Evolutionary conservation across 768 basidiomycete genomes (phyloP), one percentile per base, ranked within the genome.

Genomic region (Pleurotus tuber-regium): DNA sequence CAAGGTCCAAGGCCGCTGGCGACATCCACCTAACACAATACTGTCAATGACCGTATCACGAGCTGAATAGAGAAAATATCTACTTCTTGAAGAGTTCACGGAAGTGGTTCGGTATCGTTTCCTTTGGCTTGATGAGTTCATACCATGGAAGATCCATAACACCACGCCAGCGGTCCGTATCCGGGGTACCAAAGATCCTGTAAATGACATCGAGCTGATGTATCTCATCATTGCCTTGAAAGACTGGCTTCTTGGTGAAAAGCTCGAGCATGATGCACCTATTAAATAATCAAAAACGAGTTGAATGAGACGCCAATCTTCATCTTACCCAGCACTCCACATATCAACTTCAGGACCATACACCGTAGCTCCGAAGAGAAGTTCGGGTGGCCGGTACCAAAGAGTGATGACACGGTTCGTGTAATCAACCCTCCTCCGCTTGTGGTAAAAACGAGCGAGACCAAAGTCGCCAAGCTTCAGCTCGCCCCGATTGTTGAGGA

Each of bases 231-330:
- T 87, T 89, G 5, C 97, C 97, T 64, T 98, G 97, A 65, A 99
- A 99, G n/a, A 97, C 79, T 0, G 96, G 94, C 61, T 91, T 94
- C 67, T 92, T 92, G 12, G 89, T 89, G 69, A 90, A 98, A 10
- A 99, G 76, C 67, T 99, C 97, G 39, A 99, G 82, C 88, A 98
- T 98, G 60, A 99, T 99, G 67, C 97, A 98, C 38, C 95, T 98
- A 57, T 4, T 4, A 55, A 41, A 42, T 36, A 38, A 31, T 48
- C 26, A 55, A 54, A 46, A 26, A 24, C 25, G 8, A 3, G 23
- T 18, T 24, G 19, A 16, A 12, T 11, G 12, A 8, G 46, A 33
- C 12, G 16, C n/a, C n/a, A n/a, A n/a, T n/a, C n/a, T n/a, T n/a
- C n/a, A n/a, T 70, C 79, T 59, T 70, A 96, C 93, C 97, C 97